Evolutionary conservation across 345 rosid genomes (phyloP).

Genomic region (Aegle marmelos): DNA sequence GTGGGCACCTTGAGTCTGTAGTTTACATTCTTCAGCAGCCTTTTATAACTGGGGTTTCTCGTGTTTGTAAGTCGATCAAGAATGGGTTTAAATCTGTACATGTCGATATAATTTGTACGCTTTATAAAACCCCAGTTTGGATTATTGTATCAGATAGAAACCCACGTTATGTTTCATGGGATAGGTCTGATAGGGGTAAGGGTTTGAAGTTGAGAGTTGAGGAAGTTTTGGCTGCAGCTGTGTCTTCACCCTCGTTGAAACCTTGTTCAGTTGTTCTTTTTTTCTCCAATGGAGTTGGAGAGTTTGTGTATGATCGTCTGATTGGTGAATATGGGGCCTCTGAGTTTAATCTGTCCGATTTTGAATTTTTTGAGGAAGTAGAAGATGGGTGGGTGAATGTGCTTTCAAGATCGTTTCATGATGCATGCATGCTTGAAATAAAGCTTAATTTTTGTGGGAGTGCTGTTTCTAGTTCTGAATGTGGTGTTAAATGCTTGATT

Average conservation of each 20-base stretch:
- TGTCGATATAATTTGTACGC: conserved; percentile 70
- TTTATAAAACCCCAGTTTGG: conserved; percentile 68
- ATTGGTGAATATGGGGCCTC: conserved; percentile 50
- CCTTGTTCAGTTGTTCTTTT: conserved; percentile 67
- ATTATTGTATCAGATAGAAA: conserved; percentile 82
- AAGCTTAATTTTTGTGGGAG: conserved; percentile 28
- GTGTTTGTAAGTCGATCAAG: conserved; percentile 65
- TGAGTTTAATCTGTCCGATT: conserved; percentile 30
- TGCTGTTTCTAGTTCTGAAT: conserved; percentile 14
- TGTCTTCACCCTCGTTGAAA: conserved; percentile 32
- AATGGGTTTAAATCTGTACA: conserved; percentile 33
- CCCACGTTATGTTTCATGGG: conserved; percentile 66
- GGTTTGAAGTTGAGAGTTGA: conserved; percentile 58
- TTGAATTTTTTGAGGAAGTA: conserved; percentile 42
- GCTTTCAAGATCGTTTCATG: conserved; percentile 33
- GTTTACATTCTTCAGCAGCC: conserved; percentile 57
- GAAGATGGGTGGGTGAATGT: conserved; percentile 74
- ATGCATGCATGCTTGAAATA: conserved; percentile 57
- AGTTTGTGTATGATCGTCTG: conserved; percentile 29
- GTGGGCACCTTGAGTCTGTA: conserved; percentile 81
- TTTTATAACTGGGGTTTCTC: conserved; percentile 61
- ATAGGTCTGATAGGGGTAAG: conserved; percentile 29
- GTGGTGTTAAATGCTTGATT: conserved; percentile 14
- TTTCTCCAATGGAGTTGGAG: conserved; percentile 60
- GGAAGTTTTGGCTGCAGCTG: conserved; percentile 49